Percentiles rank a stretch among this genome's conserved stretches.
Evolutionary conservation across 768 basidiomycete genomes (phyloP).

Genomic region (Pleurotus djamor): DNA sequence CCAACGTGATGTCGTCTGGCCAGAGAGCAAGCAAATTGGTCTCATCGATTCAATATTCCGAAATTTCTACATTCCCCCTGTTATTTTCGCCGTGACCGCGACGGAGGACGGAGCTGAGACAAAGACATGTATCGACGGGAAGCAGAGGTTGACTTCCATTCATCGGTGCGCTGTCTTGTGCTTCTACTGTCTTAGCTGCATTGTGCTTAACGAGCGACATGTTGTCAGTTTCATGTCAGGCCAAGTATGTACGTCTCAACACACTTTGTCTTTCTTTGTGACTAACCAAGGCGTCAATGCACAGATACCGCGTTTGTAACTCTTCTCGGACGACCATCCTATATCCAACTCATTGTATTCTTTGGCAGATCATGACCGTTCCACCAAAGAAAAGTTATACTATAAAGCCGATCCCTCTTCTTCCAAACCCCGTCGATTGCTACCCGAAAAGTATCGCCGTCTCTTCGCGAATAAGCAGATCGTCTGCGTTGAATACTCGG

Average conservation of each 20-base stretch:
- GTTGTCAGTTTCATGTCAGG: conserved; percentile 50
- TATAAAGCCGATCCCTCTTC: conserved; percentile 32
- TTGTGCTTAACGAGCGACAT: background rate
- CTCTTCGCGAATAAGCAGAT: conserved; percentile 57
- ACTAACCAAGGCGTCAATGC: background rate
- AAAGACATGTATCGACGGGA: conserved; percentile 68
- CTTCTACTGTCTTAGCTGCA: background rate
- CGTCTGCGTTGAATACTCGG: conserved; percentile 51
- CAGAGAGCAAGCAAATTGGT: conserved; percentile 53
- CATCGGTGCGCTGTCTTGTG: conserved; percentile 34
- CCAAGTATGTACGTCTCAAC: conserved; percentile 37
- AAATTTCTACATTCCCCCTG: conserved; percentile 65
- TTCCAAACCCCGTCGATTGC: conserved; percentile 21
- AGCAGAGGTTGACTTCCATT: conserved; percentile 69
- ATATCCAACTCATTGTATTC: background rate
- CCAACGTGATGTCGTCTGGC: conserved; percentile 74
- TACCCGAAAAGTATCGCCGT: conserved; percentile 55
- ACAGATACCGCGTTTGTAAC: conserved; percentile 40
- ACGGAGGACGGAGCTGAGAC: conserved; percentile 57
- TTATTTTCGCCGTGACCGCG: conserved; percentile 59
- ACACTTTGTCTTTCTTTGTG: background rate
- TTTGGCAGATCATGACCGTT: conserved; percentile 51
- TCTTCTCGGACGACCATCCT: background rate
- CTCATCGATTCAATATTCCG: conserved; percentile 65
- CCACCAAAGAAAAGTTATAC: conserved; percentile 51